Evolutionary conservation across 495 filamentous ascomycete species (phyloP), one percentile per base, ranked within the genome.

Genomic region (Lentithecium fluviatile): DNA sequence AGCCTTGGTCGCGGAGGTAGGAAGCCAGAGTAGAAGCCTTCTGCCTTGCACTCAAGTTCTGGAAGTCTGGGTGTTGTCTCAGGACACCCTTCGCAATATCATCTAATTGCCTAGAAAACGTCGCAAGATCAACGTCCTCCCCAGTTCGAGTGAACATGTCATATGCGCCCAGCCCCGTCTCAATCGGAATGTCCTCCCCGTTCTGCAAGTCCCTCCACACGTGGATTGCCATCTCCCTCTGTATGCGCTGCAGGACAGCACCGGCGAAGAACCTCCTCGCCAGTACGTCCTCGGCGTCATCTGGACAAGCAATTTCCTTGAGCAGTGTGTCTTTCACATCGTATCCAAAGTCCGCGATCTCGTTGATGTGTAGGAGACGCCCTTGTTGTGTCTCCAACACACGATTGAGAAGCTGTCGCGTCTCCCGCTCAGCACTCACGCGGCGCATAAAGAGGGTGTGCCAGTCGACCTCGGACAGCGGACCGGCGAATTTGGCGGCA

Each of bases 261-360:
- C 79, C 80, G 40, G 88, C 85, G 69, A 89, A 91, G 67, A 88
- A 96, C 85, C 88, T 87, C 76, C 91, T 81, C 15, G 94, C 90
- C 63, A 98, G 74, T 51, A 86, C 79, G 77, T 98, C 92, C 20
- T 88, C 83, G 12, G 71, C 76, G 15, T 82, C 77, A n/a, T 85
- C 79, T 29, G 78, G 76, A 32, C 80, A 75, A 10, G 75, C 73
- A 48, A 80, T 80, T 65, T 95, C 83, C 56, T 80, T 77, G 42
- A 93, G 63, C 37, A 98, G 78, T 21, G 83, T 85, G 70, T 96
- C 94, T 70, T 96, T 96, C 20, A 84, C 89, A 79, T 97, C 91
- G 58, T 89, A 93, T 0, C 91, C 94, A 63, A 84, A 75, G 42
- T 78, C 73, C 54, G 85, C 83, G 51, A 98, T 87, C 36, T 78